phyloP scores from a whole-genome alignment of 331 rosid species.

The Ulmus americana region DNA sequence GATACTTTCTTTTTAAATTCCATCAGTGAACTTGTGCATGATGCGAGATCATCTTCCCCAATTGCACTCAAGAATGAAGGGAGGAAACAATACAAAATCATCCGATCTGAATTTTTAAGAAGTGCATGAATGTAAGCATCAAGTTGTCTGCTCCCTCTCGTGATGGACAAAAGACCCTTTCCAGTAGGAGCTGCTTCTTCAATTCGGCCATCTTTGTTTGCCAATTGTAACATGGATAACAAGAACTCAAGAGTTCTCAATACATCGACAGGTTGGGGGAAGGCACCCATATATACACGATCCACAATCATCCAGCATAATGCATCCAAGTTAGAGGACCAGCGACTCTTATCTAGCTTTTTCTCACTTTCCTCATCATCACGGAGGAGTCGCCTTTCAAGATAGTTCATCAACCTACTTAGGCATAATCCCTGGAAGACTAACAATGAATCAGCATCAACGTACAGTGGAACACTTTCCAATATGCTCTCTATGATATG shows the following conservation, averaged over 20 bases:
- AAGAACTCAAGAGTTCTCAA: slow-evolving; percentile 89
- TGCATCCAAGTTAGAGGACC: slow-evolving; percentile 92
- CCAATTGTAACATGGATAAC: slow-evolving; percentile 92
- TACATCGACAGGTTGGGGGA: slow-evolving; percentile 83
- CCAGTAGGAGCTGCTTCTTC: slow-evolving; percentile 88
- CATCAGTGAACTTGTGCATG: slow-evolving; percentile 50
- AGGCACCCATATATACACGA: slow-evolving; percentile 96
- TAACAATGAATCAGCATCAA: slow-evolving; percentile 72
- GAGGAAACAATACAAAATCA: slow-evolving; percentile 87
- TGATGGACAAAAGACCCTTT: slow-evolving; percentile 79
- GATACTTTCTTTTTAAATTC: slow-evolving; percentile 59
- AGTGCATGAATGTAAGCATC: slow-evolving; percentile 91
- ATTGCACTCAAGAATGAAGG: slow-evolving; percentile 70
- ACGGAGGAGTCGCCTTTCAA: slow-evolving; percentile 92
- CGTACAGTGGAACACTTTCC: slow-evolving; percentile 76
- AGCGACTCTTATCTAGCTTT: slow-evolving; percentile 87
- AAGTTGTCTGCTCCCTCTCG: slow-evolving; percentile 89
- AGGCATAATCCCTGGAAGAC: slow-evolving; percentile 97
- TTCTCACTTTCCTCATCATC: slow-evolving; percentile 96
- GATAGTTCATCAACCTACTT: slow-evolving; percentile 84
- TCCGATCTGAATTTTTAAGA: slow-evolving; percentile 83
- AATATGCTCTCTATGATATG: slow-evolving; percentile 70
- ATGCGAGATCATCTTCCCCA: slow-evolving; percentile 84
- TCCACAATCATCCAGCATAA: slow-evolving; percentile 96
- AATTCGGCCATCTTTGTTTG: slow-evolving; percentile 95